Conservation (phyloP, 2,329 filamentous ascomycete genomes). For the Aspergillus sp. region DNA sequence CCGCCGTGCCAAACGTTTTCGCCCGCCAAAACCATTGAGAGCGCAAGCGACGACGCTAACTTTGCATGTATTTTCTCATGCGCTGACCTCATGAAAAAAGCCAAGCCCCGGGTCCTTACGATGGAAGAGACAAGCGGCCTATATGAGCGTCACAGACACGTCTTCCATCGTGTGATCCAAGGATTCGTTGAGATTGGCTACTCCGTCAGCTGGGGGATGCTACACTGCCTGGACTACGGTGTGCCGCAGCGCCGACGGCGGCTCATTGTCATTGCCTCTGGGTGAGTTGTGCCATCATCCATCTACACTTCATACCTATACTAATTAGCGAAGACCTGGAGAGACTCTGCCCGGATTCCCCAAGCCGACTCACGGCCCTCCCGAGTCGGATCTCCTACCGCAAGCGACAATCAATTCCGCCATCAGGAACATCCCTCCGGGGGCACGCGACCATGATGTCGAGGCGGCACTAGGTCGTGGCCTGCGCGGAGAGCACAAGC, state of each 20-base stretch:
- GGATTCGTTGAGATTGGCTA: conserved; percentile 59
- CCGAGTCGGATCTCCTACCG: conserved; percentile 20
- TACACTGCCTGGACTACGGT: conserved; percentile 43
- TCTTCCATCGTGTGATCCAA: conserved; percentile 52
- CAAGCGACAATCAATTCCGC: conserved; percentile 35
- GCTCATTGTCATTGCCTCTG: conserved; percentile 45
- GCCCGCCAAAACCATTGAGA: conserved; percentile 53
- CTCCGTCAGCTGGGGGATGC: conserved; percentile 58
- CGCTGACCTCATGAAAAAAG: conserved; percentile 46
- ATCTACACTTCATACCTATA: not conserved
- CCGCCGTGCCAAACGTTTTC: conserved; percentile 73
- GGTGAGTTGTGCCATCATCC: conserved; percentile 30
- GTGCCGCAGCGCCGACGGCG: conserved; percentile 41
- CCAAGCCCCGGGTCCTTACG: conserved; percentile 60
- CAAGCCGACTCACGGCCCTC: conserved; percentile 45
- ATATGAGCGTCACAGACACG: conserved; percentile 42
- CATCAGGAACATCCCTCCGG: conserved; percentile 31
- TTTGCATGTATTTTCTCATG: conserved; percentile 45
- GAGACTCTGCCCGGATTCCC: conserved; percentile 61
- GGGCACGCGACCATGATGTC: conserved; percentile 36
- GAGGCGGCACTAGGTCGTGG: conserved; percentile 12
- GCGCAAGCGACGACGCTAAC: conserved; percentile 57
- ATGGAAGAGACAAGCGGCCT: conserved; percentile 73
- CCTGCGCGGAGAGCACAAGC: conserved; percentile 17
- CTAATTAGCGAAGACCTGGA: conserved; percentile 52